Evolutionary conservation across 2,329 filamentous ascomycete genomes (phyloP).

Genomic region (Raffaelea arxii): DNA sequence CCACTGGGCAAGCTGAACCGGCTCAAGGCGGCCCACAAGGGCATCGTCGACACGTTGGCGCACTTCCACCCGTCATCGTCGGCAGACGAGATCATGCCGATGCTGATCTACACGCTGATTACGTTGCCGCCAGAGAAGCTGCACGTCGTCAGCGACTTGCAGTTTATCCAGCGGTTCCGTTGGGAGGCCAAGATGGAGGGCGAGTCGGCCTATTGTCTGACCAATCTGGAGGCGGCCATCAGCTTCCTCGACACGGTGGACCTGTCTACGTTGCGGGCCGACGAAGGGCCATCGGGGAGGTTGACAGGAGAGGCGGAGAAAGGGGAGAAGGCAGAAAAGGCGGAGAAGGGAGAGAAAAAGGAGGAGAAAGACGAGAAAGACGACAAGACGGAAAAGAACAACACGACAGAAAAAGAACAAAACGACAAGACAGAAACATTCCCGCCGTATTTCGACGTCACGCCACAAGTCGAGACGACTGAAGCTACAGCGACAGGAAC

Average conservation of each 20-base stretch:
- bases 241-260: conserved; percentile 94
- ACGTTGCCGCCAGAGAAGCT: conserved; percentile 79
- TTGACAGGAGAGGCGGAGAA: no score
- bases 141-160: conserved; percentile 86
- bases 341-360: no score
- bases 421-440: conserved; percentile 47
- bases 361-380: no score
- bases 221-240: conserved; percentile 89
- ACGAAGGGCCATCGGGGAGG: conserved; percentile 64
- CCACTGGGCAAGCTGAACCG: conserved; percentile 86
- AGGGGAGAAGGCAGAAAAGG: no score
- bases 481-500: conserved; percentile 20
- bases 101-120: conserved; percentile 91
- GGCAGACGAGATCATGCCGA: conserved; percentile 93
- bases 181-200: conserved; percentile 80
- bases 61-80: conserved; percentile 70
- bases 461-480: conserved; percentile 22
- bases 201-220: conserved; percentile 91
- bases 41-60: conserved; percentile 77
- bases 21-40: conserved; percentile 81
- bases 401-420: conserved; percentile 30
- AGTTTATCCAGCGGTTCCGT: conserved; percentile 88
- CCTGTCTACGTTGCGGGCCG: conserved; percentile 73
- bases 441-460: conserved; percentile 31
- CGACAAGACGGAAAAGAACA: conserved; percentile 39